phyloP scores from a whole-genome alignment of 78 protist species.

The Cavenderia fasciculata region DNA sequence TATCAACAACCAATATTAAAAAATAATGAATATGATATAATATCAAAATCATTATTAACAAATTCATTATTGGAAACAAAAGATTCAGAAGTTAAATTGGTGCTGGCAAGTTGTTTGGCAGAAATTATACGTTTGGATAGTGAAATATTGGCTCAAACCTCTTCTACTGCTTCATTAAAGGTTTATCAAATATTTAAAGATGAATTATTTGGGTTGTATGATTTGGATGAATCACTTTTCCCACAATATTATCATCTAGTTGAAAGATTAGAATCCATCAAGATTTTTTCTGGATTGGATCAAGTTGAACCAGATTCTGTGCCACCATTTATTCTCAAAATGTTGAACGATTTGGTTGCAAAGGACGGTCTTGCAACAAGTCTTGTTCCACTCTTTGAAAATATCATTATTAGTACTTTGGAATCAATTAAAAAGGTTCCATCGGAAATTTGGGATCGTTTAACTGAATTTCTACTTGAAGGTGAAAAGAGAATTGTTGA shows the following conservation, averaged over 20 bases:
- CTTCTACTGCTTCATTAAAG: too few species aligned
- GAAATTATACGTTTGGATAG: slow-evolving; percentile 8
- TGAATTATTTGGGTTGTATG: slow-evolving; percentile 6
- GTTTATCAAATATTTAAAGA: background rate
- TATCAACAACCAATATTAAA: background rate
- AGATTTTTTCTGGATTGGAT: slow-evolving; percentile 34
- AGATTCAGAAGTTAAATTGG: slow-evolving; percentile 14
- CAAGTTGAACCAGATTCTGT: background rate
- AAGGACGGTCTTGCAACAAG: too few species aligned
- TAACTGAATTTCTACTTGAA: slow-evolving; percentile 1
- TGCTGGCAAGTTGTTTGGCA: slow-evolving; percentile 45
- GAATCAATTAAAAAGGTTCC: slow-evolving; percentile 23
- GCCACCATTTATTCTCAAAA: background rate
- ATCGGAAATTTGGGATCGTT: background rate
- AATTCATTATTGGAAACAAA: background rate
- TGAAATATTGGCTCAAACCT: background rate
- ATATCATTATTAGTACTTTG: background rate
- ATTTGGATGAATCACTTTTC: background rate
- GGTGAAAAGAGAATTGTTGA: too few species aligned
- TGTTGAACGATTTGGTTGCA: too few species aligned
- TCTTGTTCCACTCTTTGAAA: too few species aligned
- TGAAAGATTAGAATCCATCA: slow-evolving; percentile 18
- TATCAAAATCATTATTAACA: background rate
- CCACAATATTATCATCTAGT: slow-evolving; percentile 49
- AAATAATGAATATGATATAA: background rate